Evolutionary conservation across 139 green algal species (phyloP).

Genomic region (Penium margaritaceum): DNA sequence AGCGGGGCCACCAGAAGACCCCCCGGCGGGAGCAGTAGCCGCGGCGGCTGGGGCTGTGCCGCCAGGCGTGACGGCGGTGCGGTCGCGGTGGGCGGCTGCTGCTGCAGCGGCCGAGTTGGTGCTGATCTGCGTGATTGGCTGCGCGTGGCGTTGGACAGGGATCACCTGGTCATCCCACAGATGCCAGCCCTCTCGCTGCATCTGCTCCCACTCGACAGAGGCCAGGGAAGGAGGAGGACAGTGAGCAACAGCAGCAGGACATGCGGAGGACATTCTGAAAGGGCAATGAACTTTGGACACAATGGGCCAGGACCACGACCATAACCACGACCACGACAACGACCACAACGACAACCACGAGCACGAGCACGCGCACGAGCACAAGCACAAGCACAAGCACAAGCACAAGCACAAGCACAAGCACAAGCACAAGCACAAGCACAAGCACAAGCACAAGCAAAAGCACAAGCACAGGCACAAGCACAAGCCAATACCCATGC

Average conservation of each 20-base stretch:
- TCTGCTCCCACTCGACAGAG: not conserved
- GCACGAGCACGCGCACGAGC: not conserved
- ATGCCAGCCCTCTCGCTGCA: slow-evolving; percentile 1
- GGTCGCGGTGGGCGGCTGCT: too few relatives aligned
- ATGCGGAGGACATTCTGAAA: not conserved
- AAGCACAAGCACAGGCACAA: too few relatives aligned
- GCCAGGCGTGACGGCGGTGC: not conserved
- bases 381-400: not conserved
- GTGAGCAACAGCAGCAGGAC: not conserved
- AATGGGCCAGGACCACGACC: not conserved
- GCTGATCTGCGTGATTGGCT: slow-evolving; percentile 8
- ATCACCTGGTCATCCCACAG: slow-evolving; percentile 2
- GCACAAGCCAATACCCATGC: too few relatives aligned
- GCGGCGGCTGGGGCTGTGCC: too few relatives aligned
- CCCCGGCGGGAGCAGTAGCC: not conserved
- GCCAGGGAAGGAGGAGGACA: not conserved
- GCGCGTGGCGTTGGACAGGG: not conserved
- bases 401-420: not conserved
- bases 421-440: not conserved
- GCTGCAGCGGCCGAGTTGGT: slow-evolving; percentile 3
- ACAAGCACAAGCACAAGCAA: not conserved
- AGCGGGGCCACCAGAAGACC: not conserved
- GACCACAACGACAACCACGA: not conserved
- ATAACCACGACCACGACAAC: not conserved
- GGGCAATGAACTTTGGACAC: not conserved